Evolutionary conservation across 164 flowering plant genomes (phyloP), one percentile per base, ranked within the genome.

Genomic region (Akebia trifoliata): DNA sequence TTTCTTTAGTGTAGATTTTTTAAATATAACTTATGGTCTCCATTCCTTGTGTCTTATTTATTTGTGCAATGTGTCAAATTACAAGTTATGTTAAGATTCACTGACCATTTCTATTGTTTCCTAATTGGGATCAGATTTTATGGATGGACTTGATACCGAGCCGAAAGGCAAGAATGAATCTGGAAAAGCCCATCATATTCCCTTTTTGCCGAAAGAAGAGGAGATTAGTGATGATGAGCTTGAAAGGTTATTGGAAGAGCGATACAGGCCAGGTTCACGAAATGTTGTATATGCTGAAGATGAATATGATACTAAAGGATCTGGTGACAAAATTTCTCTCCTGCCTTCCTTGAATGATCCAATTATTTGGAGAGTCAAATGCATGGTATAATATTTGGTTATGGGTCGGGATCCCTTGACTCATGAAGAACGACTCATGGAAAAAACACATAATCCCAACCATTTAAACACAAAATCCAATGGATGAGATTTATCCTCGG

Each of bases 311-410:
- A 47, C 61, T 29, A 73, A 71, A 69, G 63, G 37, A 39, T 40
- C 57, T 22, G 64, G 62, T 62, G 78, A 67, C 2, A 49, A 39
- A 56, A 57, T 60, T 67, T 35, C 50, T 38, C 8, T 32, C 20
- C 44, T 69, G 59, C 72, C 73, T 31, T 66, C 76, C 50, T 48
- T 44, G 10, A 71, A 70, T 64, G 91, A 81, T 62, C 86, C 95
- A 24, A 64, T 59, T 15, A 58, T 82, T 26, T 90, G 90, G 95
- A 90, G 74, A 75, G 77, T 90, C 46, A 89, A 89, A 68, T 89
- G 96, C 80, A 60, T 48, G 87, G 96, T 87, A 80, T 58, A 40
- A 11, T 54, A 11, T 61, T 49, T 50, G 50, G 34, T n/a, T n/a
- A n/a, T n/a, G n/a, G n/a, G n/a, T n/a, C n/a, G n/a, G n/a, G n/a